Evolutionary conservation across 441 rosid species (phyloP).

Genomic region (Mallotus repandus): DNA sequence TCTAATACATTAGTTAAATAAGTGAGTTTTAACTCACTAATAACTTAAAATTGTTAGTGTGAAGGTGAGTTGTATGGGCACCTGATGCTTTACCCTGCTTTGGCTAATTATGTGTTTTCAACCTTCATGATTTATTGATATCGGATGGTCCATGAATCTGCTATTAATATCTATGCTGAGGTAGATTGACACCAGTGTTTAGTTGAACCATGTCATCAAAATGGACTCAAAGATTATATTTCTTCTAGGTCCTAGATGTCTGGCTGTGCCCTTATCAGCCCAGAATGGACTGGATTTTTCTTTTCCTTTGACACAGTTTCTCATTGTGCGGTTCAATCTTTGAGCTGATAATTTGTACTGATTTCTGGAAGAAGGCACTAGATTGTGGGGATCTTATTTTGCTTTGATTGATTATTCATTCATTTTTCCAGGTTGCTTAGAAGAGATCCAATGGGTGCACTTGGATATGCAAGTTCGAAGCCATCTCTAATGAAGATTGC

Average conservation of each 20-base stretch:
- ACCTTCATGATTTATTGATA: conserved; percentile 5
- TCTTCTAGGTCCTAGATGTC: background rate
- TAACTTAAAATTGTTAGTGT: background rate
- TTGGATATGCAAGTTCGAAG: conserved; percentile 73
- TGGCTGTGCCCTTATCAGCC: background rate
- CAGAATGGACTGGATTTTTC: background rate
- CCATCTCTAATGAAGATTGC: conserved; percentile 78
- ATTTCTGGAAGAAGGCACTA: background rate
- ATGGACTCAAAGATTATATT: background rate
- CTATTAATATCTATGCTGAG: background rate
- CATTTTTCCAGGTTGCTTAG: conserved; percentile 71
- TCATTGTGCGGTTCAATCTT: background rate
- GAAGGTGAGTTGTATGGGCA: background rate
- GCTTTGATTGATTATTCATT: conserved; percentile 21
- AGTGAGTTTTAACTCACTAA: conserved; percentile 7
- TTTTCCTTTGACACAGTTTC: background rate
- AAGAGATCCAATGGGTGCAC: conserved; percentile 99
- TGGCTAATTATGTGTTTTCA: conserved; percentile 7
- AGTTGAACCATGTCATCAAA: conserved; percentile 8
- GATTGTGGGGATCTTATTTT: conserved; percentile 13
- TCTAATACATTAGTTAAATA: background rate
- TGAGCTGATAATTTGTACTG: background rate
- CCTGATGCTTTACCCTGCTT: conserved; percentile 11
- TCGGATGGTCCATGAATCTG: conserved; percentile 22
- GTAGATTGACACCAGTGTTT: background rate